A percentile compares a stretch with the other conserved stretches of the same genome.
phyloP scores from a whole-genome alignment of 1,139 yeast genomes.

The Geotrichum phurueaensis region DNA sequence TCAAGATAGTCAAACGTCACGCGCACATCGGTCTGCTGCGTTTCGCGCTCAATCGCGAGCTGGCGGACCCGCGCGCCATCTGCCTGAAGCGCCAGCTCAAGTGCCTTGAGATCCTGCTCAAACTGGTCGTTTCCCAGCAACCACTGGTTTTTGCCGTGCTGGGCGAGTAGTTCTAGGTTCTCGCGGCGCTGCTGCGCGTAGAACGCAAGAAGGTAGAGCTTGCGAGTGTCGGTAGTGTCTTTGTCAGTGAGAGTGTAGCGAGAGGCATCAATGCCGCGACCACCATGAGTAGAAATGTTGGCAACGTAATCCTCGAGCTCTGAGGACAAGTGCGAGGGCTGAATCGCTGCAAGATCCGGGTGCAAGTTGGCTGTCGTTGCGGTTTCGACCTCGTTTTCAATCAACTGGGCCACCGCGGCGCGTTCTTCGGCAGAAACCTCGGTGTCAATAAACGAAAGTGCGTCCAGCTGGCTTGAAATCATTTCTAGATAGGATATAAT shows the following conservation, averaged over 20 bases:
- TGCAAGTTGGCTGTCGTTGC: slow-evolving; percentile 4
- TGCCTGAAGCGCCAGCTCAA: slow-evolving; percentile 24
- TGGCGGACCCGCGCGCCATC: slow-evolving; percentile 23
- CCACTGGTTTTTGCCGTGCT: slow-evolving; percentile 35
- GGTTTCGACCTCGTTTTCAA: slow-evolving; percentile 20
- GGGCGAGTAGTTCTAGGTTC: slow-evolving; percentile 26
- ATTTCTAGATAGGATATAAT: neutral
- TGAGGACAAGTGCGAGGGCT: neutral
- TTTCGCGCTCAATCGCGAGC: slow-evolving; percentile 25
- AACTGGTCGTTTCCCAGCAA: slow-evolving; percentile 31
- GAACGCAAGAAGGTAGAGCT: slow-evolving; percentile 26
- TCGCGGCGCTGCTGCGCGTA: slow-evolving; percentile 30
- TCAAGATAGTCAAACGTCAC: slow-evolving; percentile 28
- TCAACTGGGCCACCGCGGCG: slow-evolving; percentile 19
- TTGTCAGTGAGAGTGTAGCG: slow-evolving; percentile 23
- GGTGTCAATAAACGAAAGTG: slow-evolving; percentile 22
- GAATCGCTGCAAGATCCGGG: slow-evolving; percentile 3
- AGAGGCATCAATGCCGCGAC: slow-evolving; percentile 31
- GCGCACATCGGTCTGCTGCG: slow-evolving; percentile 24
- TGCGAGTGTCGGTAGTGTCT: slow-evolving; percentile 16
- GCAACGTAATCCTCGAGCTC: neutral
- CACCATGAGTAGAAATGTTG: neutral
- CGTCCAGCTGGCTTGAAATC: slow-evolving; percentile 13
- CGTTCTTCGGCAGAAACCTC: slow-evolving; percentile 23
- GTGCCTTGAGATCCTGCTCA: slow-evolving; percentile 24